Conservation (phyloP, 2,329 filamentous ascomycete species). For the Fusarium begoniae region DNA sequence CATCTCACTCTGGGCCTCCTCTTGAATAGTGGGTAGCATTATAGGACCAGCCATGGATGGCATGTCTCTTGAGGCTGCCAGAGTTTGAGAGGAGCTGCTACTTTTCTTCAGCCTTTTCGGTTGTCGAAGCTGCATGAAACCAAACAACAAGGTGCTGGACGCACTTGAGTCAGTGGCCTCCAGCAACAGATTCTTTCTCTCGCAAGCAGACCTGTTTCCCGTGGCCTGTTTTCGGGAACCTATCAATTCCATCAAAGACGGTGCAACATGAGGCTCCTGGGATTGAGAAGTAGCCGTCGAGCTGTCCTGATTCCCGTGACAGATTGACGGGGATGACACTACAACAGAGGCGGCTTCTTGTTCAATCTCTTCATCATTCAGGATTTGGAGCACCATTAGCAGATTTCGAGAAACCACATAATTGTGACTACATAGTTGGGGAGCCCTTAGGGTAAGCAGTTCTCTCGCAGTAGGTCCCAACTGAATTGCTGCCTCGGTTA, state of each 20-base stretch:
- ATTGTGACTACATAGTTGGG: constrained; percentile 26
- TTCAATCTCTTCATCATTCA: constrained; percentile 39
- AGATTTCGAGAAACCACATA: constrained; percentile 8
- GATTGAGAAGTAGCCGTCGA: neutral
- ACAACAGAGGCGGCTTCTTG: neutral
- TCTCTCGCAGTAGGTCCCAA: constrained; percentile 1
- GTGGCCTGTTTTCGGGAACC: neutral
- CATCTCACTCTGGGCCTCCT: neutral
- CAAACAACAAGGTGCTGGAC: constrained; percentile 43
- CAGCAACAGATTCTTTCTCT: constrained; percentile 14
- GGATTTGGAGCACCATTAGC: constrained; percentile 18
- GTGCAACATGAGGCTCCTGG: neutral
- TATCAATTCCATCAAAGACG: constrained; percentile 4
- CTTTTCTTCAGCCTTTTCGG: constrained; percentile 37
- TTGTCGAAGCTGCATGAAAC: constrained; percentile 47
- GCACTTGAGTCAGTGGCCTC: constrained; percentile 28
- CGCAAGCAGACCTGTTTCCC: neutral
- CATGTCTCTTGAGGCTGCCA: neutral
- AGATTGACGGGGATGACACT: no score
- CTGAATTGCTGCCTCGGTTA: constrained; percentile 25
- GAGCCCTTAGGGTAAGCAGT: constrained; percentile 16
- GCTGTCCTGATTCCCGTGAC: neutral
- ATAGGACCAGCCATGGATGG: neutral
- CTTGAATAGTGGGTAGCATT: neutral
- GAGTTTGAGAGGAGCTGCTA: neutral